Evolutionary conservation across 1,284 basidiomycete species (phyloP).

Genomic region (Tausonia pullulans): DNA sequence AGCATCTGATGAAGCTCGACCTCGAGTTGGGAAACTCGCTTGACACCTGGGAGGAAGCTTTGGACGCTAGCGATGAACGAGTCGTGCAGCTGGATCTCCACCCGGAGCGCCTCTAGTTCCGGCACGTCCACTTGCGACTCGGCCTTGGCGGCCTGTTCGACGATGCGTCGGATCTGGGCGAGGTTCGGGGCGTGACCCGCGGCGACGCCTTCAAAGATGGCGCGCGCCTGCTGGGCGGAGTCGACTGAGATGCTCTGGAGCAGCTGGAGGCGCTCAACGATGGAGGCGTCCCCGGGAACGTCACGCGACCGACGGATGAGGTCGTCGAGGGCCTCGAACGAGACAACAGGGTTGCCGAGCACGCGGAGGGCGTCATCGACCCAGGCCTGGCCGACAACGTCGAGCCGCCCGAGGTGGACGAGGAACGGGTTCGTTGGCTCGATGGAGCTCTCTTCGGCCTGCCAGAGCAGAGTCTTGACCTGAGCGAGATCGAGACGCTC

Average conservation of each 20-base stretch:
- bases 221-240: not conserved
- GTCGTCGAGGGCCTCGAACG: not conserved
- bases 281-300: not conserved
- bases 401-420: constrained; percentile 25
- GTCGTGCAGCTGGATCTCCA: constrained; percentile 24
- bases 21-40: constrained; percentile 14
- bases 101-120: constrained; percentile 26
- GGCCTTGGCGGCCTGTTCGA: constrained; percentile 24
- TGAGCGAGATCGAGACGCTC: constrained; percentile 20
- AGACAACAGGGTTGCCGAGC: not conserved
- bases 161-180: constrained; percentile 16
- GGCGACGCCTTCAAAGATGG: not conserved
- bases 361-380: not conserved
- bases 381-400: constrained; percentile 22
- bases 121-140: constrained; percentile 24
- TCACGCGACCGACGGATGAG: not conserved
- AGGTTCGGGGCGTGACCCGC: not conserved
- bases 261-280: not conserved
- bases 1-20: constrained; percentile 23
- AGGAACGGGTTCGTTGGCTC: constrained; percentile 15
- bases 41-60: not conserved
- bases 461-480: constrained; percentile 4
- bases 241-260: not conserved
- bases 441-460: constrained; percentile 2
- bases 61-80: constrained; percentile 22